phyloP scores from a whole-genome alignment of 257 asterid species.

The Rauvolfia tetraphylla region DNA sequence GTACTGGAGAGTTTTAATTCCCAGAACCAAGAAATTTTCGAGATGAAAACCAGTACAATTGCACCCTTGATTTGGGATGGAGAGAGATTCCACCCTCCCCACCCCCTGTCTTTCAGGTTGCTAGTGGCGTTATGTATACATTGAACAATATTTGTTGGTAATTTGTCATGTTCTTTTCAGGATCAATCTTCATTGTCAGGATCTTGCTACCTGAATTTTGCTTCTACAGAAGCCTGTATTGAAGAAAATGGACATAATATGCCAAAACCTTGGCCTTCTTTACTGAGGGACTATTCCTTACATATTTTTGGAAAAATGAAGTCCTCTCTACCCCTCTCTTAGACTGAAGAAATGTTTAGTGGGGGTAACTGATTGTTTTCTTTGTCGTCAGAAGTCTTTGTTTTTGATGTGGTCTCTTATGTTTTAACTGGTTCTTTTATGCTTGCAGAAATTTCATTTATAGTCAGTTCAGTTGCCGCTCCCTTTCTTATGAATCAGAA shows the following conservation, averaged over 20 bases:
- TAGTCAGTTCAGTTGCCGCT: conserved; percentile 67
- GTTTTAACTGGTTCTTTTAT: conserved; percentile 21
- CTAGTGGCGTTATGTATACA: neutral
- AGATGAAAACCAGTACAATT: too few species aligned
- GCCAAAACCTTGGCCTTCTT: conserved; percentile 47
- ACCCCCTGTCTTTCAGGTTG: neutral
- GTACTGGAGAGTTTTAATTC: too few species aligned
- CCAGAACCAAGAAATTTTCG: too few species aligned
- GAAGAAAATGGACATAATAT: conserved; percentile 30
- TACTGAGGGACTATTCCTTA: conserved; percentile 45
- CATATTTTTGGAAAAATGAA: conserved; percentile 40
- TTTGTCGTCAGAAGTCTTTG: conserved; percentile 3
- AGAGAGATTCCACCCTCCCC: too few species aligned
- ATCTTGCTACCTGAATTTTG: conserved; percentile 36
- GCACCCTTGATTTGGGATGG: neutral
- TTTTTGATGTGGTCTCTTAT: neutral
- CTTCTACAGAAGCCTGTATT: conserved; percentile 25
- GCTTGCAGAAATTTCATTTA: conserved; percentile 63
- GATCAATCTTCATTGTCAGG: conserved; percentile 48
- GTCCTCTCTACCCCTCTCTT: conserved; percentile 35
- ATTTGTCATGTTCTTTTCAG: conserved; percentile 43
- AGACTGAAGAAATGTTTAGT: conserved; percentile 40
- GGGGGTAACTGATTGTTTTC: conserved; percentile 39
- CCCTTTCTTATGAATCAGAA: conserved; percentile 65
- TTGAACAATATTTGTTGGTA: neutral